phyloP scores from a whole-genome alignment of 495 filamentous ascomycete genomes.

The Hypoxylon rickii region DNA sequence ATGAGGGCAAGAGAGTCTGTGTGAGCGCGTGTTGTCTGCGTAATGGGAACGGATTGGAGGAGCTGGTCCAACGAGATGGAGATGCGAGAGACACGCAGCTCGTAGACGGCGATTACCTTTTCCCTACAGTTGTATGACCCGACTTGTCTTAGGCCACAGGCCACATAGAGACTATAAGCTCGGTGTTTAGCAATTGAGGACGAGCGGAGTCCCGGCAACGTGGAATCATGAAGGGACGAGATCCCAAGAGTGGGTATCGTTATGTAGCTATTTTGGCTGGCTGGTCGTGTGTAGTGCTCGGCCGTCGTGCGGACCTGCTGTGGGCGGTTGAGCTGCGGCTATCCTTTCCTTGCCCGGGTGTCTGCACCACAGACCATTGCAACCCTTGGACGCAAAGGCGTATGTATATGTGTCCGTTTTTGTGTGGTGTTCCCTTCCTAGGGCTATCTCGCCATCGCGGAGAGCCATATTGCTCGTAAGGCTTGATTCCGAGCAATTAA shows the following conservation, averaged over 20 bases:
- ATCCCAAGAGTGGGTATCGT: slow-evolving; percentile 12
- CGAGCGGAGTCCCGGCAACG: slow-evolving; percentile 17
- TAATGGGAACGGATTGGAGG: slow-evolving; percentile 29
- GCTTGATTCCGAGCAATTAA: background rate
- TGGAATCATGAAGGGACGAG: slow-evolving; percentile 7
- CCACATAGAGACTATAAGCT: background rate
- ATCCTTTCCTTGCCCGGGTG: slow-evolving; percentile 36
- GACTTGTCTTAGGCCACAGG: slow-evolving; percentile 28
- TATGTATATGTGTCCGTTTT: slow-evolving; percentile 13
- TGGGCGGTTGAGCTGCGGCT: slow-evolving; percentile 32
- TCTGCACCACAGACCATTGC: slow-evolving; percentile 31
- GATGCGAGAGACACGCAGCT: slow-evolving; percentile 35
- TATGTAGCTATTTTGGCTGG: slow-evolving; percentile 26
- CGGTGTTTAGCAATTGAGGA: slow-evolving; percentile 6
- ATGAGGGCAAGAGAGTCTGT: slow-evolving; percentile 14
- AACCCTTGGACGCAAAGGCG: slow-evolving; percentile 26
- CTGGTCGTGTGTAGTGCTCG: slow-evolving; percentile 14
- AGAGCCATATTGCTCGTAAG: background rate
- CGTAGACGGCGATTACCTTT: slow-evolving; percentile 17
- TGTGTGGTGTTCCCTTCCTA: slow-evolving; percentile 7
- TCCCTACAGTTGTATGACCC: slow-evolving; percentile 31
- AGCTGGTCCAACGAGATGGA: slow-evolving; percentile 28
- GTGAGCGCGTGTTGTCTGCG: slow-evolving; percentile 28
- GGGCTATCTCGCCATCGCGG: background rate
- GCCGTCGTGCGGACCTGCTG: slow-evolving; percentile 30